Conservation (phyloP, 257 asterid species). For the Solanum acaule region DNA sequence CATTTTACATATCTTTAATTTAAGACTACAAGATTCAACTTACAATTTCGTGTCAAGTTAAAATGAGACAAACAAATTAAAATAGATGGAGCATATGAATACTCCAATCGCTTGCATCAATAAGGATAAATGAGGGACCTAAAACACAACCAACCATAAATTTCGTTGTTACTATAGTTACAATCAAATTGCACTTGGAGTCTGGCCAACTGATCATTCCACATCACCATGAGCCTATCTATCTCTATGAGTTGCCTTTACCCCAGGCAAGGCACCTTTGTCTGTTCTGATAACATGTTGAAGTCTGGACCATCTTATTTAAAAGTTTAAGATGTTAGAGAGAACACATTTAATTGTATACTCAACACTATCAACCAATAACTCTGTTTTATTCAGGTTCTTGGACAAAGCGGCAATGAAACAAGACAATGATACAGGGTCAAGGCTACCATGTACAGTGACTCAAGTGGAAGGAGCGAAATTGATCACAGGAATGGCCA, state of each 20-base stretch:
- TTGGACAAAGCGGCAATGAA: conserved; percentile 82
- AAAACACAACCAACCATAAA: background rate
- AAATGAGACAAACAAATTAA: background rate
- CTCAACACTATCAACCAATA: background rate
- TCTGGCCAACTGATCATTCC: background rate
- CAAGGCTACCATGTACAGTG: conserved; percentile 49
- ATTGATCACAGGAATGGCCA: conserved; percentile 63
- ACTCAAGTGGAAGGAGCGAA: conserved; percentile 76
- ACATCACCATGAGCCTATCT: background rate
- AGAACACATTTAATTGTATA: no score
- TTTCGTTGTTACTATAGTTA: background rate
- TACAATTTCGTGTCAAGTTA: background rate
- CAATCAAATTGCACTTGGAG: background rate
- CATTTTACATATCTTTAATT: background rate
- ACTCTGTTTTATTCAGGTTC: conserved; percentile 27
- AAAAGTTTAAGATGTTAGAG: no score
- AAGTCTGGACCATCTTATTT: no score
- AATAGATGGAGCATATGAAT: background rate
- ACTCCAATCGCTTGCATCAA: background rate
- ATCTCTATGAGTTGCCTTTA: background rate
- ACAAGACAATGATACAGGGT: conserved; percentile 7
- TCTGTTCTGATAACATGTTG: no score
- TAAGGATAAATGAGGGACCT: background rate
- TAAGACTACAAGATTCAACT: background rate
- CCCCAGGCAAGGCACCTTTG: background rate